These are phyloP conservation scores for Vigna hirtella DNA, from an alignment of 306 rosid genomes.

Conservation along the genomic window DNA sequence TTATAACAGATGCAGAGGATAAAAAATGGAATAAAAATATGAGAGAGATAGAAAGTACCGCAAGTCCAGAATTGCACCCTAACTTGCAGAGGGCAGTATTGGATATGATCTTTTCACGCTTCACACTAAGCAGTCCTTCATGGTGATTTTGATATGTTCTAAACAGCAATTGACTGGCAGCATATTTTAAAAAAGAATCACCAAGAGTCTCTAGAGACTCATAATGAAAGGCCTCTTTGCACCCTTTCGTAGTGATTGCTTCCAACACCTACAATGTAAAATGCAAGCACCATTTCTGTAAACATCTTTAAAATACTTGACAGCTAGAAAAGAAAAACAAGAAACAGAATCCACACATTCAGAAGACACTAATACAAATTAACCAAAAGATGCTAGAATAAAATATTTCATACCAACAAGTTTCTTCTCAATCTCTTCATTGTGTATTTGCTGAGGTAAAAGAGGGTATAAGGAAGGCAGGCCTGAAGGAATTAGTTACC, in stretches of 20 bases:
- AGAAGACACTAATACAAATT: no score
- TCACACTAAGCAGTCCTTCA: slow-evolving; percentile 79
- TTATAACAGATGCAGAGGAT: slow-evolving; percentile 25
- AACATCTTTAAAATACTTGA: not conserved
- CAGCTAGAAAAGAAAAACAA: no score
- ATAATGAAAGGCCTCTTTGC: slow-evolving; percentile 74
- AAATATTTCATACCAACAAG: no score
- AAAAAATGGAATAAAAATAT: not conserved
- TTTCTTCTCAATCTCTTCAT: no score
- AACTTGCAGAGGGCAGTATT: slow-evolving; percentile 73
- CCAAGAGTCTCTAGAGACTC: slow-evolving; percentile 95
- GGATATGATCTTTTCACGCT: slow-evolving; percentile 68
- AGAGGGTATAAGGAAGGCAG: no score
- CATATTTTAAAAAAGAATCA: slow-evolving; percentile 92
- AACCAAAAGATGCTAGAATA: no score
- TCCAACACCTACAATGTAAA: slow-evolving; percentile 74
- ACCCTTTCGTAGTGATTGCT: slow-evolving; percentile 77
- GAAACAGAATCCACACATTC: no score
- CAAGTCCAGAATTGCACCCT: slow-evolving; percentile 65
- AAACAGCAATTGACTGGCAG: slow-evolving; percentile 72
- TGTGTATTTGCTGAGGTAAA: no score
- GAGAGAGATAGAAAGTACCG: slow-evolving; percentile 54
- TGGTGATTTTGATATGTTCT: slow-evolving; percentile 58
- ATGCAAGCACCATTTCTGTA: slow-evolving; percentile 23
- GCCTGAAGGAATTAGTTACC: no score